These are phyloP conservation scores for Prunus dulcis DNA, from an alignment of 306 rosid species.

Conservation along the genomic window DNA sequence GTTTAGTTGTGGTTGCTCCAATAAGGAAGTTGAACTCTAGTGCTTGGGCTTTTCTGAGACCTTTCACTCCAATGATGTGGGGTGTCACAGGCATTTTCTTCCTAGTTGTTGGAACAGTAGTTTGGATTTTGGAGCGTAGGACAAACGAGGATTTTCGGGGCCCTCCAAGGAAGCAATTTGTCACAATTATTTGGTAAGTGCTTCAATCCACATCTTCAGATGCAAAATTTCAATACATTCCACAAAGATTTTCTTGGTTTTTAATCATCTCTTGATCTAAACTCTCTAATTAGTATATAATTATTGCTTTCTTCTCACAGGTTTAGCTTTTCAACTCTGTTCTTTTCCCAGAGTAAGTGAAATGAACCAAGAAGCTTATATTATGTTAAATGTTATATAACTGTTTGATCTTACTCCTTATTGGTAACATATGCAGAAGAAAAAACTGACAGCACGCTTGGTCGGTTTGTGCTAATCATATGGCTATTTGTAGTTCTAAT, in stretches of 20 bases:
- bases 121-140: constrained; percentile 79
- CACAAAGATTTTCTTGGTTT: too few relatives aligned
- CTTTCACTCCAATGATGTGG: constrained; percentile 68
- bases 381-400: too few relatives aligned
- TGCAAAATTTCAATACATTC: background rate
- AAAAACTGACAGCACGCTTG: background rate
- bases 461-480: too few relatives aligned
- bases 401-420: too few relatives aligned
- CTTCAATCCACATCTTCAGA: background rate
- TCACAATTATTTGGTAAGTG: constrained; percentile 25
- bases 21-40: constrained; percentile 19
- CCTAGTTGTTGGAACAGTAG: constrained; percentile 60
- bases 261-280: background rate
- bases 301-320: too few relatives aligned
- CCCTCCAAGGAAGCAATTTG: constrained; percentile 55
- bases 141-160: constrained; percentile 71
- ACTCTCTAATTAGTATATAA: too few relatives aligned
- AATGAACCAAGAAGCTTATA: too few relatives aligned
- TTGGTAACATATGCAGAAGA: constrained; percentile 7
- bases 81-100: constrained; percentile 53
- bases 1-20: constrained; percentile 76
- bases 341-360: too few relatives aligned
- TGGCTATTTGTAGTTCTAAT: too few relatives aligned
- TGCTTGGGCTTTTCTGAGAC: constrained; percentile 30
- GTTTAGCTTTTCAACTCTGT: too few relatives aligned